phyloP scores from a whole-genome alignment of 768 basidiomycete species.

The Amanita muscaria region DNA sequence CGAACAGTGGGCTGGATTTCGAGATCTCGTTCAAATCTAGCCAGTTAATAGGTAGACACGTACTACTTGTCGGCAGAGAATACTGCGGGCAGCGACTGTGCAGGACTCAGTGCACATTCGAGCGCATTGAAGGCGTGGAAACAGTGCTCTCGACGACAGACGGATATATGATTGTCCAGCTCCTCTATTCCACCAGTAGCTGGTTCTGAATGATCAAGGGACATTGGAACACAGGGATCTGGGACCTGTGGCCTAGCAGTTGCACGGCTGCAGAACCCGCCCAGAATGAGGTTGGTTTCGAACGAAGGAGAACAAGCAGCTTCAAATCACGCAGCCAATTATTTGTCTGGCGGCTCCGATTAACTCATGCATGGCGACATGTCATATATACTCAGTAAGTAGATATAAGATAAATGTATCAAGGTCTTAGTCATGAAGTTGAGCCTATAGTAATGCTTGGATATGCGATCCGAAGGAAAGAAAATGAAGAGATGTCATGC shows the following conservation, averaged over 20 bases:
- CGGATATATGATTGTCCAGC: constrained; percentile 31
- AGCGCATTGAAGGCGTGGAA: constrained; percentile 77
- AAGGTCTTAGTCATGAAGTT: constrained; percentile 17
- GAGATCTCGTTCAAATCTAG: not conserved
- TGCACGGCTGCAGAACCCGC: constrained; percentile 1
- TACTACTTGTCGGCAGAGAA: constrained; percentile 78
- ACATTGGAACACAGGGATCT: constrained; percentile 31
- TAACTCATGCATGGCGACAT: constrained; percentile 18
- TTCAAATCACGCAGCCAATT: constrained; percentile 4
- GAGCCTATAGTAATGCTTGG: constrained; percentile 5
- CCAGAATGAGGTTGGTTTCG: not conserved
- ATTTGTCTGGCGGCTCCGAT: not conserved
- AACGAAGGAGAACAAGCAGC: too few relatives aligned
- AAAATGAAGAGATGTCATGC: constrained; percentile 10
- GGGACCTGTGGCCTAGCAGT: constrained; percentile 5
- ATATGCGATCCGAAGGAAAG: constrained; percentile 16
- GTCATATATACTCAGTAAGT: constrained; percentile 31
- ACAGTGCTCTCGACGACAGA: constrained; percentile 68
- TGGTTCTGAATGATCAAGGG: constrained; percentile 46
- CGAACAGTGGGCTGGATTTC: constrained; percentile 73
- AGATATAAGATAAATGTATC: constrained; percentile 36
- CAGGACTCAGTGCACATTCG: constrained; percentile 61
- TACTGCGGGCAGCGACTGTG: constrained; percentile 46
- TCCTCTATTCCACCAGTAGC: constrained; percentile 25
- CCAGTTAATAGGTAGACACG: constrained; percentile 18